These are phyloP conservation scores for Aspergillus ustus DNA, from an alignment of 2,329 filamentous ascomycete species.

Conservation along the genomic window DNA sequence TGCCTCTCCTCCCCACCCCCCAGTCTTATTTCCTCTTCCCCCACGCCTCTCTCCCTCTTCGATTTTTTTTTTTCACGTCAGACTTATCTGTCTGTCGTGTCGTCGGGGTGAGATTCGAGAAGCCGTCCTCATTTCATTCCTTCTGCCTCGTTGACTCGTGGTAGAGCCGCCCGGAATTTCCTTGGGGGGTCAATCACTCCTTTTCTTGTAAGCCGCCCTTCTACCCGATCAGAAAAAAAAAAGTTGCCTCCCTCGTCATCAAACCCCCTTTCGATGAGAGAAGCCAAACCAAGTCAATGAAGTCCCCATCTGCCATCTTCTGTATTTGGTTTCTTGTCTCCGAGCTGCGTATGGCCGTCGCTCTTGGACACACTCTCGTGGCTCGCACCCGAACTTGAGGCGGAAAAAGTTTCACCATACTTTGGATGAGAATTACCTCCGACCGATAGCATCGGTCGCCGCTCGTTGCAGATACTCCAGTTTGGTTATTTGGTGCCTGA, in stretches of 20 bases:
- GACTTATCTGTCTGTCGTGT: constrained; percentile 29
- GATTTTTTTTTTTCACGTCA: constrained; percentile 25
- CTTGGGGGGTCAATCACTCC: constrained; percentile 28
- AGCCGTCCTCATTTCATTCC: constrained; percentile 19
- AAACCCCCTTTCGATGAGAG: neutral
- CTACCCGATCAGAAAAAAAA: constrained; percentile 16
- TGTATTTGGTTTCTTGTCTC: neutral
- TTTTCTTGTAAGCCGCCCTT: constrained; percentile 34
- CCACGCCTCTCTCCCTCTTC: constrained; percentile 25
- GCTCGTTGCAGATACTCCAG: constrained; percentile 15
- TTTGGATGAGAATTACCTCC: constrained; percentile 13
- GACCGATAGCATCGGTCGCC: constrained; percentile 24
- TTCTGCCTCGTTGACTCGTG: constrained; percentile 43
- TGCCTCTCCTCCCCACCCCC: constrained; percentile 14
- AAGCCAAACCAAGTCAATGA: neutral
- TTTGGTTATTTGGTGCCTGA: neutral
- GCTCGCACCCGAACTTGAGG: constrained; percentile 1
- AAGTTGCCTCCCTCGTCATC: constrained; percentile 13
- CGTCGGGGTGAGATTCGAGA: constrained; percentile 26
- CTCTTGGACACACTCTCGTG: neutral
- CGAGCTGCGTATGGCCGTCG: neutral
- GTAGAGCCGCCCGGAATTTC: constrained; percentile 32
- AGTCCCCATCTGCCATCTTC: neutral
- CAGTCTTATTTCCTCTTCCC: constrained; percentile 34
- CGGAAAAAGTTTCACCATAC: constrained; percentile 21